Percentiles rank a stretch among this genome's conserved stretches.
phyloP scores from a whole-genome alignment of 2,329 filamentous ascomycete species.

The Dactylella cylindrospora region DNA sequence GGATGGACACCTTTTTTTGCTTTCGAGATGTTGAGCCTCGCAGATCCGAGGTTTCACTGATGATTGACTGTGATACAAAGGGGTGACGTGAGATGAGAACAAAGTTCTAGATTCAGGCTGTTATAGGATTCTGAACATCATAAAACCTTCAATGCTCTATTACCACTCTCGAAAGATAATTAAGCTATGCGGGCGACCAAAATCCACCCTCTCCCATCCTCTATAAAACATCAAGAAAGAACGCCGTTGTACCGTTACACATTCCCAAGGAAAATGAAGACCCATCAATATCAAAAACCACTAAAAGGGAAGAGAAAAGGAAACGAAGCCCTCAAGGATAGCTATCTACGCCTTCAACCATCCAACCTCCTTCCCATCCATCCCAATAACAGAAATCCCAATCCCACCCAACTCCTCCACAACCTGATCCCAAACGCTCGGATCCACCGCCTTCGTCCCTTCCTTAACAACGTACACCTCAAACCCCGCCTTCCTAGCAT shows the following conservation, averaged over 20 bases:
- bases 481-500: constrained; percentile 76
- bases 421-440: constrained; percentile 61
- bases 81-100: too few species aligned
- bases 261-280: too few species aligned
- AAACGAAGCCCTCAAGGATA: constrained; percentile 38
- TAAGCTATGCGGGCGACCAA: neutral
- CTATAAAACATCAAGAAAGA: neutral
- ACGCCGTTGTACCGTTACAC: too few species aligned
- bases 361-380: constrained; percentile 61
- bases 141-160: too few species aligned
- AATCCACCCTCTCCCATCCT: neutral
- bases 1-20: too few species aligned
- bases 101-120: neutral
- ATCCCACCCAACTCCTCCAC: constrained; percentile 59
- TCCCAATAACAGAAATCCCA: constrained; percentile 66
- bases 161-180: too few species aligned
- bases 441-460: constrained; percentile 72
- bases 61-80: too few species aligned
- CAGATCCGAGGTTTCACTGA: too few species aligned
- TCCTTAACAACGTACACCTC: constrained; percentile 74
- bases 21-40: too few species aligned
- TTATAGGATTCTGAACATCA: neutral
- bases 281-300: too few species aligned
- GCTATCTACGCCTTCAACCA: constrained; percentile 54
- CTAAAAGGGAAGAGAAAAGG: too few species aligned